Base-by-base conservation (phyloP, 495 filamentous ascomycete species). In the Pyrenula massariospora region DNA sequence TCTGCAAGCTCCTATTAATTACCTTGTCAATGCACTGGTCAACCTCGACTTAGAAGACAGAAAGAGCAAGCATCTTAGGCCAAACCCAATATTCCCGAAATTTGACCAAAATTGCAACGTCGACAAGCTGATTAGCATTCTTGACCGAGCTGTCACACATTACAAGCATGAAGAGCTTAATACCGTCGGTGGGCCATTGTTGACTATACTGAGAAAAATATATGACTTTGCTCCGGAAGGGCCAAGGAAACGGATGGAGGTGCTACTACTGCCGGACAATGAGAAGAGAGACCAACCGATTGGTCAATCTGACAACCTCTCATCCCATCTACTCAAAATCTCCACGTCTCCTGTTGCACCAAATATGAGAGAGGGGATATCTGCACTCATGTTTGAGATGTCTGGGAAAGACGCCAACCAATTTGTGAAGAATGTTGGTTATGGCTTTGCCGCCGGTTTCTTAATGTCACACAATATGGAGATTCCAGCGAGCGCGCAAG, bases 391-490 rank as follows among this genome's bases (percentile, higher is more conserved):
- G 57, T 97, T 96, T 65, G 88, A 93, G 50, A 75, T 96, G 22
- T 94, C 88, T 1, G 85, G 83, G 53, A 87, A 84, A 59, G 80
- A 90, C 60, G 80, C 85, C 0, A 76, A 78, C 22, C 84, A 68
- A 24, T 84, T 93, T 54, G 85, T 93, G 0, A 74, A 83, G 47
- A 89, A 91, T 56, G 87, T 95, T 23, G 89, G 93, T 1, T 96
- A 95, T 62, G 93, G 93, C 0, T 96, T 86, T 63, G 93, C 93
- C 1, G 86, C 91, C 0, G 93, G 93, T 1, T 92, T 91, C 63
- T 71, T 98, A 25, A 84, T 90, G 68, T 84, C 85, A 48, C 86
- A 88, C 52, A 85, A 89, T 21, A 79, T 96, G 19, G 75, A 85
- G 2, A 73, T 96, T 19, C 88, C 92, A 0, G 75, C 85, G 52